Conservation (phyloP, 2,329 filamentous ascomycete species). For the Cladosporium sp. region DNA sequence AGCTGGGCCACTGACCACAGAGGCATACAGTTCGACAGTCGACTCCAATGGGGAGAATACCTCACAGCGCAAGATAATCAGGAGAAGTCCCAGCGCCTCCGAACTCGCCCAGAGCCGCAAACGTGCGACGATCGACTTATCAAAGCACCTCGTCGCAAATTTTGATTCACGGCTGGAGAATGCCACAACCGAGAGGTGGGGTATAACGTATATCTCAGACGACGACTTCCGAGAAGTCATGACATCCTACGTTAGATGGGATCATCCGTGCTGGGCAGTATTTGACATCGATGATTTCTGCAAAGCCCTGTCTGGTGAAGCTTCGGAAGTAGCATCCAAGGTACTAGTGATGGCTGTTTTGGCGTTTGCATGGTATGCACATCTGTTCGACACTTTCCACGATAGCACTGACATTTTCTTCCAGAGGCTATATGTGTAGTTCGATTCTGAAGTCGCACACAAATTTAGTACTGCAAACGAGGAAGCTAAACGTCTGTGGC, state of each 20-base stretch:
- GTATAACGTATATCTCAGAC: background rate
- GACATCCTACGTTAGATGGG: background rate
- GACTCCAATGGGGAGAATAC: background rate
- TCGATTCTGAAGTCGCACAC: background rate
- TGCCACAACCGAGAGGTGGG: background rate
- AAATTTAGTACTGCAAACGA: background rate
- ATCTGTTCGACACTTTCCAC: background rate
- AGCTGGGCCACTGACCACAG: too few species aligned
- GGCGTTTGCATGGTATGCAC: background rate
- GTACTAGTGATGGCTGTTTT: background rate
- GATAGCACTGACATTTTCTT: too few species aligned
- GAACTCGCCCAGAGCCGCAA: background rate
- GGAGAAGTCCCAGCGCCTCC: background rate
- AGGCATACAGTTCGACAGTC: background rate
- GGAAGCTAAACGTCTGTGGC: background rate
- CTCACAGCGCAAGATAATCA: background rate
- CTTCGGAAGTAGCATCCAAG: background rate
- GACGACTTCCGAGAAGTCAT: background rate
- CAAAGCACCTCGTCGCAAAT: background rate
- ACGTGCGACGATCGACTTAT: background rate
- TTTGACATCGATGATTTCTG: background rate
- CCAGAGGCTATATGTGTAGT: background rate
- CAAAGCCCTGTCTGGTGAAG: background rate
- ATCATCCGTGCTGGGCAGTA: background rate
- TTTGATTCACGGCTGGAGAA: background rate